phyloP scores from a whole-genome alignment of 257 asterid genomes.

The Nicotiana undulata region DNA sequence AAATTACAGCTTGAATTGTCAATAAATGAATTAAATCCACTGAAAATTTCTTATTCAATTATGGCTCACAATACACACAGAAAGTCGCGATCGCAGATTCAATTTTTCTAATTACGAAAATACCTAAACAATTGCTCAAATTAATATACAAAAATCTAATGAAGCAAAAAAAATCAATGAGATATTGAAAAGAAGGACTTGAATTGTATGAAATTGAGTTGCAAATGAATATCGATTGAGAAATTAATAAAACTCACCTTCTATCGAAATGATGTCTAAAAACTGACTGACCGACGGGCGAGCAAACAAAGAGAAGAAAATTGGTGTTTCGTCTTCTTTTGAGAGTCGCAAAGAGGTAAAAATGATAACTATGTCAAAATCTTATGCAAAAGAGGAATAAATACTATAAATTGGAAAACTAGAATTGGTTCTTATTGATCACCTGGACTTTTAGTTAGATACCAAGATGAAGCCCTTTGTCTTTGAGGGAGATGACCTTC shows the following conservation, averaged over 20 bases:
- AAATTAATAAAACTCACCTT: not conserved
- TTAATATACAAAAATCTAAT: not conserved
- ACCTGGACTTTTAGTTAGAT: no score
- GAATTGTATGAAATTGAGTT: no score
- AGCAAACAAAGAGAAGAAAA: not conserved
- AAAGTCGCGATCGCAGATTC: not conserved
- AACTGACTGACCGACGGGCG: not conserved
- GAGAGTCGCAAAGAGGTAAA: not conserved
- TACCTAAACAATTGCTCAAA: not conserved
- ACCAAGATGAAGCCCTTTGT: no score
- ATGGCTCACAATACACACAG: not conserved
- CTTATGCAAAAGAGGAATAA: no score
- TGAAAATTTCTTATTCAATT: not conserved
- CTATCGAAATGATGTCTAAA: not conserved
- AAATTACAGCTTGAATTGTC: not conserved
- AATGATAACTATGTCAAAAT: not conserved
- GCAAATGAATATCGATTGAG: not conserved
- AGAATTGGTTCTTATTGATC: no score
- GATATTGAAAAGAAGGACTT: not conserved
- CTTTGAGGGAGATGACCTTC: no score
- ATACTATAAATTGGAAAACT: no score
- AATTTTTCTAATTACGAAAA: not conserved
- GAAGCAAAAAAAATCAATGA: not conserved
- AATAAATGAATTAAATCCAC: not conserved
- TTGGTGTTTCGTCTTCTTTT: not conserved